These are phyloP conservation scores for Fusarium tricinctum DNA, from an alignment of 2,329 filamentous ascomycete genomes.

Conservation along the genomic window DNA sequence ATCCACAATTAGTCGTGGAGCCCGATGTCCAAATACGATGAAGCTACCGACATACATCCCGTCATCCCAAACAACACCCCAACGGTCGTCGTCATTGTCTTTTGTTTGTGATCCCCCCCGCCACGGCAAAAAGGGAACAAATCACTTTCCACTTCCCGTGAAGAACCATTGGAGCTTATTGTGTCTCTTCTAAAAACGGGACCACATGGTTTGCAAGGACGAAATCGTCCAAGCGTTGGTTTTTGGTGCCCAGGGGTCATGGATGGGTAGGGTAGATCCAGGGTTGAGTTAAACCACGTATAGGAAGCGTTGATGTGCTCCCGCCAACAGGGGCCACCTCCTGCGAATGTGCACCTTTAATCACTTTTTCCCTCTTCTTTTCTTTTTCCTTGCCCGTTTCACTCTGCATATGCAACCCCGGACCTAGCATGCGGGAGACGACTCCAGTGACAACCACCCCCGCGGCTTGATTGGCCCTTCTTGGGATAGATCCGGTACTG, in stretches of 20 bases:
- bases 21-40: constrained; percentile 7
- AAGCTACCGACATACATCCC: constrained; percentile 14
- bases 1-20: constrained; percentile 14
- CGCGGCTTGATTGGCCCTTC: constrained; percentile 18
- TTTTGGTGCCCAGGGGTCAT: constrained; percentile 17
- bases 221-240: constrained; percentile 14
- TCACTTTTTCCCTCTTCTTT: not conserved
- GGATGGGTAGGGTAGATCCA: constrained; percentile 9
- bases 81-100: not conserved
- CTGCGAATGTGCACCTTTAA: constrained; percentile 6
- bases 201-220: constrained; percentile 43
- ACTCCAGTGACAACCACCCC: not conserved
- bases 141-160: not conserved
- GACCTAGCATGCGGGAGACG: not conserved
- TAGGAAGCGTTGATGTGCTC: constrained; percentile 36
- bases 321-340: constrained; percentile 23
- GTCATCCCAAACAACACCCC: not conserved
- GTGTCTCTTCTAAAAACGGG: constrained; percentile 16
- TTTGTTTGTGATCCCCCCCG: not conserved
- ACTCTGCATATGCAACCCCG: constrained; percentile 13
- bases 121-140: not conserved
- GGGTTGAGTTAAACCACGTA: constrained; percentile 43
- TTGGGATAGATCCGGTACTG: constrained; percentile 1
- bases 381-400: constrained; percentile 21
- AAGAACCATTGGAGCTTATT: not conserved